These are phyloP conservation scores for Rhypophila decipiens DNA, from an alignment of 495 filamentous ascomycete species.

Conservation along the genomic window DNA sequence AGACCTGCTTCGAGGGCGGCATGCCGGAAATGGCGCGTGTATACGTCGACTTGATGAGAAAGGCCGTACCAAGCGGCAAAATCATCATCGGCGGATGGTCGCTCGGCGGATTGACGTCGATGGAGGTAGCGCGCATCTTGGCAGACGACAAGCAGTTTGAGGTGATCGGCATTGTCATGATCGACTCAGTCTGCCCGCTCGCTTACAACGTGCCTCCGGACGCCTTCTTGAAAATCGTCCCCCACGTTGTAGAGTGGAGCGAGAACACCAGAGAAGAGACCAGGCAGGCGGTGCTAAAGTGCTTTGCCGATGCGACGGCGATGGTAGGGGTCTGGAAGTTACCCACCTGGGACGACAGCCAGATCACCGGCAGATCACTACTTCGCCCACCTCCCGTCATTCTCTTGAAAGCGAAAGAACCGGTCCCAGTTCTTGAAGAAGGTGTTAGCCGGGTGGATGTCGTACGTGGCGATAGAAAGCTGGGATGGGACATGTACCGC, in stretches of 20 bases:
- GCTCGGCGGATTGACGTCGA: conserved; percentile 34
- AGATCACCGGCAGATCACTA: not conserved
- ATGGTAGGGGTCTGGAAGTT: conserved; percentile 32
- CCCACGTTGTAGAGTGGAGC: conserved; percentile 22
- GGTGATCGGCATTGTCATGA: conserved; percentile 36
- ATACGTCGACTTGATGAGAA: conserved; percentile 27
- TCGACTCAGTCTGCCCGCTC: conserved; percentile 37
- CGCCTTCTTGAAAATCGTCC: conserved; percentile 11
- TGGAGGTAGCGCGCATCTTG: conserved; percentile 34
- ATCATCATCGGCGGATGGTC: conserved; percentile 40
- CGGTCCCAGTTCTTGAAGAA: conserved; percentile 19
- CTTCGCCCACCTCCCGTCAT: conserved; percentile 25
- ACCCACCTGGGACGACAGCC: conserved; percentile 23
- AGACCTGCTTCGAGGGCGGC: conserved; percentile 22
- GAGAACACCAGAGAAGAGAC: conserved; percentile 29
- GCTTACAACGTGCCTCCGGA: not conserved
- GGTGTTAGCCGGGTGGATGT: conserved; percentile 29
- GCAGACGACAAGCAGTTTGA: conserved; percentile 17
- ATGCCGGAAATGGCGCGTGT: conserved; percentile 29
- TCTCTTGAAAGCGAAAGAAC: conserved; percentile 30
- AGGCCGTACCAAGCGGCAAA: conserved; percentile 19
- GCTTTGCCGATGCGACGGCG: conserved; percentile 28
- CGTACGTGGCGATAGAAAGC: conserved; percentile 16
- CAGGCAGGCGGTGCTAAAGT: conserved; percentile 23
- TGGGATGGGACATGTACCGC: conserved; percentile 37